Base-by-base conservation (phyloP, 192 early-diverging fungal genomes). In the Spinellus fusiger region DNA sequence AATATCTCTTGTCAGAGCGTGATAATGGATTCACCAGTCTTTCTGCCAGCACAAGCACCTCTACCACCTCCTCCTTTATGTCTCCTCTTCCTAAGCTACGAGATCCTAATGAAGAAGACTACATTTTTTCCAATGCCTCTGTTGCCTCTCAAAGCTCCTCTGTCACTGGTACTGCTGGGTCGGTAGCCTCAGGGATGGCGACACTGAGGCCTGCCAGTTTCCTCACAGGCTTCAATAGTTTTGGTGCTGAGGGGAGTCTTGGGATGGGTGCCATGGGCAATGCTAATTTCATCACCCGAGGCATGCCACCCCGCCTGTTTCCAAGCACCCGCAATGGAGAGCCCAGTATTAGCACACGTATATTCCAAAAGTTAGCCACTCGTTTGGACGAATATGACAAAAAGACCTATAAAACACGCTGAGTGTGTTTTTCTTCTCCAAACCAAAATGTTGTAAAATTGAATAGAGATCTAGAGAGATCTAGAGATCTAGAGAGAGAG, bases 1-100 rank as follows among this genome's bases (percentile, higher is more conserved):
- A 77, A 53, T 77, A 71, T 44, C 59, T 77, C 1, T 51, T 77
- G 8, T 61, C 76, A 1, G 73, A 70, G 7, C 38, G 73, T 34
- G 72, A 77, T 15, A 31, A 54, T 33, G 44, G 54, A 4, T 28
- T 66, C 13, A 50, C 65, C n/a, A 61, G 59, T 61, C 10, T 61
- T 27, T 61, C 59, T 3, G 16, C 59, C 10, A 61, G 59, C 15
- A 48, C 58, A 26, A 67, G 64, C 26, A 55, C 63, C 29, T 56
- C 57, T 2, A 71, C 57, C 28, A 65, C 59, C 20, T 54, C 69
- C 0, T 70, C 68, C 0, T 61, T 62, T n/a, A 27, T 70, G 2
- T 48, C 64, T 22, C 60, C 57, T 1, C 22, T 38, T 3, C 57
- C 44, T 0, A 59, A 59, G 16, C 18, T 29, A 31, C 46, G 29